Evolutionary conservation across 768 basidiomycete genomes (phyloP).

Genomic region (Lyophyllum shimeji): DNA sequence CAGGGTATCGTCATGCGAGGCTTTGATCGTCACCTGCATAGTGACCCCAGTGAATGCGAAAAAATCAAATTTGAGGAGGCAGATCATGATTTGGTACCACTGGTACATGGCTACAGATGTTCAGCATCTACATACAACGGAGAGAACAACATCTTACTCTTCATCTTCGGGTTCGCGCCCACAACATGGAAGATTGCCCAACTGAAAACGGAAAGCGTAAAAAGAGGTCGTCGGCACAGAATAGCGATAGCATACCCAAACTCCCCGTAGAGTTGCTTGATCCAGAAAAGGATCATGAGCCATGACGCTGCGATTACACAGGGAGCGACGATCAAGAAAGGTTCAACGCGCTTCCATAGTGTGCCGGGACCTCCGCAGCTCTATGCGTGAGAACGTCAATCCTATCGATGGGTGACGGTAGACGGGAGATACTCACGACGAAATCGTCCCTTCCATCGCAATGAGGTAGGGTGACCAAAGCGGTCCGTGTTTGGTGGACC

Average conservation of each 20-base stretch:
- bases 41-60: constrained; percentile 87
- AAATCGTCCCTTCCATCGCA: constrained; percentile 34
- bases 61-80: constrained; percentile 88
- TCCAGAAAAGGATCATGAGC: constrained; percentile 65
- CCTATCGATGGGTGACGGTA: background rate
- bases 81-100: constrained; percentile 85
- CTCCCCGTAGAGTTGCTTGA: constrained; percentile 71
- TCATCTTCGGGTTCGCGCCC: constrained; percentile 82
- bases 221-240: background rate
- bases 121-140: background rate
- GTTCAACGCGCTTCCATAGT: constrained; percentile 59
- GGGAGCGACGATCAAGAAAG: constrained; percentile 73
- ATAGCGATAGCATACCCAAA: constrained; percentile 62
- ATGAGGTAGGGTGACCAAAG: constrained; percentile 41
- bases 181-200: constrained; percentile 93
- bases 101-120: constrained; percentile 73
- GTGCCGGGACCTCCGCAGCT: constrained; percentile 48
- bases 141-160: constrained; percentile 47
- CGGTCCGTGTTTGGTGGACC: constrained; percentile 69
- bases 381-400: constrained; percentile 28
- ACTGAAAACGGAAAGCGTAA: constrained; percentile 36
- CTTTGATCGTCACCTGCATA: constrained; percentile 59
- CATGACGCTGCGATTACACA: constrained; percentile 67
- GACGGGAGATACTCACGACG: constrained; percentile 34
- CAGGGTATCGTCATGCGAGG: background rate